Base-by-base conservation (phyloP, 805 yeast species). In the Dipodascopsis tothii region DNA sequence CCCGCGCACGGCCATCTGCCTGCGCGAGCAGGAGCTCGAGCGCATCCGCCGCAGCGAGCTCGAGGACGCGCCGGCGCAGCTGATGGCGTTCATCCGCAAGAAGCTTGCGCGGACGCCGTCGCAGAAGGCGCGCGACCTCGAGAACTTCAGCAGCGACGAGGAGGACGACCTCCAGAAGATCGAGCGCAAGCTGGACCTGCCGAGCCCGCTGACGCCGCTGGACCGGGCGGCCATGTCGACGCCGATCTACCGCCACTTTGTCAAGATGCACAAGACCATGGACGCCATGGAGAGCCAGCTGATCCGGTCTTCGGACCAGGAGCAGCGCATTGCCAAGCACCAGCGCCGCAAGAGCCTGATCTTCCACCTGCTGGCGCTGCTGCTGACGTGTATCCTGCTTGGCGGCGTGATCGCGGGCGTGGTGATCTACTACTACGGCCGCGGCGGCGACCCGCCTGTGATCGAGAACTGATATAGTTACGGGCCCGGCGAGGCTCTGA, bases 321-420 rank as follows among this genome's bases (percentile, higher is more conserved):
- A 25, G 9, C 30, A 14, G 11, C 9, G 14, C 9, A 14, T 25
- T 25, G 30, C 30, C 14, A 25, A 25, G 14, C 30, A 9, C 14
- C 30, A 14, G 34, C 46, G 44, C 7, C 43, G 49, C 7, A 41
- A 45, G 39, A 38, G 35, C 9, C 20, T 48, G 20, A 17, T 48
- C 21, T 48, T 47, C 46, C 36, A 48, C 20, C 37, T 45, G 21
- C 33, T 41, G 22, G 49, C 45, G 2, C 21, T 45, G n/a, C 33
- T 48, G 33, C 22, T 44, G 21, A 39, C 44, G 3, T 41, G 44
- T 6, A 41, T 48, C 3, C 19, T 48, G 37, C 33, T 48, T 9
- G 52, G 49, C 18, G 52, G 52, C 3, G 49, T 48, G 4, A 21
- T 45, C 23, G 49, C 52, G 5, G 52, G 52, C 7, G 52, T 48